A percentile compares a stretch with the other conserved stretches of the same genome.
These are phyloP conservation scores for Cordyceps fumosorosea DNA, from an alignment of 2,329 filamentous ascomycete genomes.

Conservation along the genomic window DNA sequence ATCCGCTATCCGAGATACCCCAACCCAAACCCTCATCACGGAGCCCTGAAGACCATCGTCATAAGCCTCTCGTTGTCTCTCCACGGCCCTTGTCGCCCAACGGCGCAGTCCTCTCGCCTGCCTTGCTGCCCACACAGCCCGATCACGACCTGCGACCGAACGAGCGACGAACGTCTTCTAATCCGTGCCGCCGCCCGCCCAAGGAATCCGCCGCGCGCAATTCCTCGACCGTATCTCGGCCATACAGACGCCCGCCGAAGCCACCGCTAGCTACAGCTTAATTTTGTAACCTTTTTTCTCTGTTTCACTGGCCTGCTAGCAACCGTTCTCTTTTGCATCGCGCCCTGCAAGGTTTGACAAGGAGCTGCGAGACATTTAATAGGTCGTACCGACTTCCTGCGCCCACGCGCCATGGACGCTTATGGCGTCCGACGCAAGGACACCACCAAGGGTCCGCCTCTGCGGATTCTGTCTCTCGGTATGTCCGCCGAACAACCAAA, in stretches of 20 bases:
- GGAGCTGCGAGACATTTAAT: background rate
- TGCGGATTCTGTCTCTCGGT: slow-evolving; percentile 90
- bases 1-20: background rate
- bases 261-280: background rate
- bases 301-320: background rate
- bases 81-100: too few relatives aligned
- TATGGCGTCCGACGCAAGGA: slow-evolving; percentile 73
- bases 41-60: background rate
- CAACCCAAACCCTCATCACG: background rate
- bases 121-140: background rate
- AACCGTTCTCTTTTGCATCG: background rate
- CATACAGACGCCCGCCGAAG: background rate
- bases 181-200: too few relatives aligned
- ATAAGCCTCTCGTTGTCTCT: background rate
- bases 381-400: background rate
- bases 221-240: background rate
- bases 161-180: too few relatives aligned
- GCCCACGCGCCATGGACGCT: slow-evolving; percentile 38
- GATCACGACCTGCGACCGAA: background rate
- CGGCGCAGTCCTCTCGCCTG: too few relatives aligned
- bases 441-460: slow-evolving; percentile 87
- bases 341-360: background rate
- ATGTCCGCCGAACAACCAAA: slow-evolving; percentile 24
- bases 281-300: background rate
- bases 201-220: background rate